Conservation (phyloP, 371 early-diverging fungal genomes). For the Lichtheimia hyalospora region DNA sequence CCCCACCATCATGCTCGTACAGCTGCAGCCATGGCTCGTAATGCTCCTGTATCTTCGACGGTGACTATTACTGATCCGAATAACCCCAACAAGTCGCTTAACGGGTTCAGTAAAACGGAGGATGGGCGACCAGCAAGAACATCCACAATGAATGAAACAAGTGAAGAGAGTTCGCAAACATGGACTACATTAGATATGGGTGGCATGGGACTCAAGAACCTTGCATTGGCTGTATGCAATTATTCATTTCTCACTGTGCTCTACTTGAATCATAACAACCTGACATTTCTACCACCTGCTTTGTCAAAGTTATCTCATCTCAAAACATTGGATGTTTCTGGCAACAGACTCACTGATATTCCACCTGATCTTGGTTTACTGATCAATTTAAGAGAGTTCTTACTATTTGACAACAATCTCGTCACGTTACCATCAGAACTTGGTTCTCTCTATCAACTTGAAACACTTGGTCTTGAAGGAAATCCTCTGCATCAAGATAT, state of each 20-base stretch:
- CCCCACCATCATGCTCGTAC: constrained; percentile 91
- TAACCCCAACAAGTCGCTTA: constrained; percentile 50
- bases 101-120: constrained; percentile 28
- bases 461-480: constrained; percentile 93
- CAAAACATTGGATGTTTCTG: constrained; percentile 80
- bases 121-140: constrained; percentile 14
- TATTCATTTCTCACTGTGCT: constrained; percentile 88
- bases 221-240: constrained; percentile 70
- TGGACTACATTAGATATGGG: constrained; percentile 92
- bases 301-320: constrained; percentile 69
- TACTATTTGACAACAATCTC: constrained; percentile 93
- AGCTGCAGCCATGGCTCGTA: constrained; percentile 66
- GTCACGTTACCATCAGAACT: constrained; percentile 89
- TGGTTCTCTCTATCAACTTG: constrained; percentile 91
- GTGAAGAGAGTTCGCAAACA: constrained; percentile 8
- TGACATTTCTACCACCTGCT: constrained; percentile 75
- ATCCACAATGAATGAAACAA: background rate
- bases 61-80: constrained; percentile 65
- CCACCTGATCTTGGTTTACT: constrained; percentile 94
- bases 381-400: constrained; percentile 79
- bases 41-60: constrained; percentile 46
- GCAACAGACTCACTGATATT: constrained; percentile 84
- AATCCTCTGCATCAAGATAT: constrained; percentile 94
- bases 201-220: constrained; percentile 87
- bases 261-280: constrained; percentile 93